phyloP scores from a whole-genome alignment of 1,284 basidiomycete species.

The Anthracocystis walkeri region DNA sequence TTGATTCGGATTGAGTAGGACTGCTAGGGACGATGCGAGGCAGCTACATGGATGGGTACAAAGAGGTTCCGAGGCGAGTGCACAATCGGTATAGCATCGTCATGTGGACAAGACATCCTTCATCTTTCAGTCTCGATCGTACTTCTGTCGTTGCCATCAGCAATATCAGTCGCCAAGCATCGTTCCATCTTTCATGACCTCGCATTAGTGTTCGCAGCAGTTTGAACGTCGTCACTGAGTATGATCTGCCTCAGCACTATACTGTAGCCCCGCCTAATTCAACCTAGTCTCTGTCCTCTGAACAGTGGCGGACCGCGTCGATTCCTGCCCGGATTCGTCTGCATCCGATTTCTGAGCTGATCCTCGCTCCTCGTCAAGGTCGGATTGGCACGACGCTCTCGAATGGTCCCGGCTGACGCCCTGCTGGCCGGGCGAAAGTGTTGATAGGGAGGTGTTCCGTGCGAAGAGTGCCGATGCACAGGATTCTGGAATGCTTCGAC shows the following conservation, averaged over 20 bases:
- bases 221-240: neutral
- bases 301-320: neutral
- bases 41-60: neutral
- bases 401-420: neutral
- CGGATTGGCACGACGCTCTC: slow-evolving; percentile 1
- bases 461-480: slow-evolving; percentile 2
- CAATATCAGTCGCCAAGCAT: slow-evolving; percentile 15
- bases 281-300: neutral
- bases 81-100: slow-evolving; percentile 2
- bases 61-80: neutral
- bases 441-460: slow-evolving; percentile 3
- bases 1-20: slow-evolving; percentile 57
- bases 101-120: neutral
- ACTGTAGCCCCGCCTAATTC: neutral
- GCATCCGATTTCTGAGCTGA: neutral
- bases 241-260: neutral
- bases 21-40: neutral
- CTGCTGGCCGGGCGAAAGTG: slow-evolving; percentile 2
- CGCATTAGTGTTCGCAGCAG: neutral
- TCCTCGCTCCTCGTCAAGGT: slow-evolving; percentile 7
- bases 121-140: neutral
- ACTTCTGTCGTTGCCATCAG: neutral
- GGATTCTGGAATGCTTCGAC: neutral
- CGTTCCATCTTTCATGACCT: slow-evolving; percentile 7
- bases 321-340: neutral